Base-by-base conservation (phyloP, 768 basidiomycete genomes). In the Lactarius deliciosus region DNA sequence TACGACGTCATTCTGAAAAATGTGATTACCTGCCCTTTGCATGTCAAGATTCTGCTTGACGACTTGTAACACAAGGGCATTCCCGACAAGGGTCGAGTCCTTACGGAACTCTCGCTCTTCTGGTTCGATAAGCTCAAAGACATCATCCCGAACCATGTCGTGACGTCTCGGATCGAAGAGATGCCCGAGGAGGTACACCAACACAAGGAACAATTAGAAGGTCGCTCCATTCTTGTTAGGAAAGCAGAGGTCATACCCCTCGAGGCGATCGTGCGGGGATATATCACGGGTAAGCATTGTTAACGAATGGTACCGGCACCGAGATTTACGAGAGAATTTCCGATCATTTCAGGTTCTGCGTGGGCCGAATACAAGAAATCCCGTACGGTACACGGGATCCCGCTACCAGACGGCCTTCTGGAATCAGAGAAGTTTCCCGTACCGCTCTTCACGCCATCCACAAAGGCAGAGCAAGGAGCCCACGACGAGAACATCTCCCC, bases 401-500 rank as follows among this genome's bases (percentile, higher is more conserved):
- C 79, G 9, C 79, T 97, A 59, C 89, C 91, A 0, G 76, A 82
- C 6, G 92, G 88, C 10, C 79, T 97, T 60, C 80, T 86, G n/a
- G 96, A 99, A 80, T 92, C 91, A 0, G 83, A 92, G 71, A 88
- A 90, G 73, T 79, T 99, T 25, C 84, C 88, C 0, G 79, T 87
- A 66, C 92, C 96, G 1, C 78, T 98, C 34, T 96, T 99, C 76
- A 99, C 97, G 0, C 97, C 97, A 0, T 96, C 94, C 0, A 98
- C 97, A 7, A 98, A 99, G 75, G 97, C 96, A 1, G 94, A 94
- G 63, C 88, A 90, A 72, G 97, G 97, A 1, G 81, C 83, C 54
- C 96, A 99, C 73, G 97, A 99, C 75, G 96, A 98, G 77, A 99
- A 99, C 73, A 97, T 98, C 81, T 98, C 97, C 73, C 96, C 96